Evolutionary conservation across 2,329 filamentous ascomycete genomes (phyloP).

Genomic region (Aspergillus ochraceoroseus): DNA sequence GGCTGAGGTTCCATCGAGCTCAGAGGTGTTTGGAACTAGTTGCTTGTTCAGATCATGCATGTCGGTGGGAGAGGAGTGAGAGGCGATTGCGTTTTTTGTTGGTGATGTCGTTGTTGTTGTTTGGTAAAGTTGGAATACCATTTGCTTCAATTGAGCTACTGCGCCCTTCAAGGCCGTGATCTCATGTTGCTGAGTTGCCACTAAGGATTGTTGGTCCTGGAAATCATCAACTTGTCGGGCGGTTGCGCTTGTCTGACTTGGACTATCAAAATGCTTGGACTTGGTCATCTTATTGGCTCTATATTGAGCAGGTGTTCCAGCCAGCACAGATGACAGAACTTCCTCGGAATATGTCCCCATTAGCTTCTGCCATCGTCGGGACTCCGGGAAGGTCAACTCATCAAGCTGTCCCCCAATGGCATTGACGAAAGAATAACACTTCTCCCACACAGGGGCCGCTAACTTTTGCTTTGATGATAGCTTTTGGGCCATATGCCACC

Average conservation of each 20-base stretch:
- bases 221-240: background rate
- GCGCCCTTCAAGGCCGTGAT: conserved; percentile 28
- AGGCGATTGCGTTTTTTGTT: conserved; percentile 1
- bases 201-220: background rate
- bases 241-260: background rate
- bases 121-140: conserved; percentile 28
- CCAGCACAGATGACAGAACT: conserved; percentile 23
- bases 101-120: too few species aligned
- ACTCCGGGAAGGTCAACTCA: conserved; percentile 18
- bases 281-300: background rate
- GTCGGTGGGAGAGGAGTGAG: conserved; percentile 6
- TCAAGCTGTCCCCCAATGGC: conserved; percentile 28
- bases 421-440: conserved; percentile 33
- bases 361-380: conserved; percentile 20
- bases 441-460: conserved; percentile 29
- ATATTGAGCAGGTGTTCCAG: conserved; percentile 11
- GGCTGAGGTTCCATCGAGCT: background rate
- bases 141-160: conserved; percentile 28
- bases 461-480: conserved; percentile 15
- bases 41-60: conserved; percentile 10
- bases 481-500: conserved; percentile 31
- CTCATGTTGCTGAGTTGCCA: conserved; percentile 21
- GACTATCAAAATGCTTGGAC: too few species aligned
- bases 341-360: conserved; percentile 25
- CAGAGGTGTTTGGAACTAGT: conserved; percentile 2